Evolutionary conservation across 768 basidiomycete species (phyloP), one percentile per base, ranked within the genome.

Genomic region (Porpolomopsis calyptriformis): DNA sequence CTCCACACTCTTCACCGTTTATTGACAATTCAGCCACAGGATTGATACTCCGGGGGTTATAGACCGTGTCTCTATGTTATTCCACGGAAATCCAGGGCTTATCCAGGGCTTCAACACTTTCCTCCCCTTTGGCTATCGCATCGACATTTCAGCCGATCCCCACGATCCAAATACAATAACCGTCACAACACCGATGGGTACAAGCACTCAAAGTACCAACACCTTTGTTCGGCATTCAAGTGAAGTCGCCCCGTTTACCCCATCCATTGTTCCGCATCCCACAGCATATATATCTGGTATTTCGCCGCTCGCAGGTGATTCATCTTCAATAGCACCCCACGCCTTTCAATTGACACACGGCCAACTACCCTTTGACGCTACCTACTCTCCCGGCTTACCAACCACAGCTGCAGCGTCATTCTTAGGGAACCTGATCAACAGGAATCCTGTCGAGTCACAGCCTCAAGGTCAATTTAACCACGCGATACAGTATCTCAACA

Each of bases 401-500:
- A 76, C 75, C 23, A 68, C 72, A 26, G 78, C 77, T 2, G 80
- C 80, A 0, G 83, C 80, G 2, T 74, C 80, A 14, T 72, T 84
- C 48, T 70, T 86, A 18, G 77, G 79, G 23, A 76, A 74, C 40
- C 67, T 83, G 51, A 74, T 62, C 48, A 67, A 69, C 41, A 64
- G 68, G 53, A 68, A 70, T 50, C 68, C 69, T 34, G 64, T 70
- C 31, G 77, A 78, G 52, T 65, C 68, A 51, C 76, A 74, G 45
- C 70, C 75, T 10, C 60, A 72, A 9, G 76, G 71, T 49, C 83
- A 97, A 58, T 96, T 91, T 68, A 83, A 85, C 61, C 84, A 94
- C 56, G 96, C 96, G 11, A 98, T 98, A 52, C 81, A 90, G 56
- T 99, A 93, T 62, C 81, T 99, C 56, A 97, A 96, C 76, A 94